Evolutionary conservation across 202 grass and related monocot species (phyloP).

Genomic region (Carex sylvatica): DNA sequence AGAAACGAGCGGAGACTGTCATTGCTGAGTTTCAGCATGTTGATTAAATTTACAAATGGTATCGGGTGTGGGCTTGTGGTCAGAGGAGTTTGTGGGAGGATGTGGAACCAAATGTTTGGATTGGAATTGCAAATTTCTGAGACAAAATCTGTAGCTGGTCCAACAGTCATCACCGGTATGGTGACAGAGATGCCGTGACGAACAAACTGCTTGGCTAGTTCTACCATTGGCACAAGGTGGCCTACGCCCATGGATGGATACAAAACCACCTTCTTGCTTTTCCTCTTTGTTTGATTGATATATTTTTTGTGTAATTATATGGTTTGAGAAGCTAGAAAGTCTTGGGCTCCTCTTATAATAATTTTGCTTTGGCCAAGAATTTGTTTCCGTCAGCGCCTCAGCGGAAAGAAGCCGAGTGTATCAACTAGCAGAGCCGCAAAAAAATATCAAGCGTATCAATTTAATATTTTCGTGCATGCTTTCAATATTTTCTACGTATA

Average conservation of each 20-base stretch:
- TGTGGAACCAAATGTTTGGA: constrained; percentile 43
- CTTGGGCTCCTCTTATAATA: neutral
- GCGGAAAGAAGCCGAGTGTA: neutral
- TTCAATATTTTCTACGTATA: too few species aligned
- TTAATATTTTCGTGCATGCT: too few species aligned
- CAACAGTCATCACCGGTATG: neutral
- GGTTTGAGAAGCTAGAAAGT: neutral
- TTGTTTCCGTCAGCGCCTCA: neutral
- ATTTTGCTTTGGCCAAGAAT: neutral
- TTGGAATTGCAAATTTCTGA: constrained; percentile 18
- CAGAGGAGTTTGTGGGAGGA: constrained; percentile 12
- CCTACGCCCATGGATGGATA: constrained; percentile 46
- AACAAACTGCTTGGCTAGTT: constrained; percentile 39
- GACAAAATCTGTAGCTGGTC: neutral
- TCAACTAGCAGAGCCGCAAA: too few species aligned
- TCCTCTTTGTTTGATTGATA: neutral
- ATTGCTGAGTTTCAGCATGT: constrained; percentile 34
- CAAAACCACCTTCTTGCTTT: constrained; percentile 41
- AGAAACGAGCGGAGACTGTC: constrained; percentile 38
- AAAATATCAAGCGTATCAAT: too few species aligned
- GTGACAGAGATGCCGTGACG: constrained; percentile 34
- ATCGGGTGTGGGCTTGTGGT: neutral
- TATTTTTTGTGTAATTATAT: neutral
- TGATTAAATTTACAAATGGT: neutral
- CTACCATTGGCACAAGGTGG: constrained; percentile 49